phyloP scores from a whole-genome alignment of 441 rosid species.

The Gossypium trilobum region DNA sequence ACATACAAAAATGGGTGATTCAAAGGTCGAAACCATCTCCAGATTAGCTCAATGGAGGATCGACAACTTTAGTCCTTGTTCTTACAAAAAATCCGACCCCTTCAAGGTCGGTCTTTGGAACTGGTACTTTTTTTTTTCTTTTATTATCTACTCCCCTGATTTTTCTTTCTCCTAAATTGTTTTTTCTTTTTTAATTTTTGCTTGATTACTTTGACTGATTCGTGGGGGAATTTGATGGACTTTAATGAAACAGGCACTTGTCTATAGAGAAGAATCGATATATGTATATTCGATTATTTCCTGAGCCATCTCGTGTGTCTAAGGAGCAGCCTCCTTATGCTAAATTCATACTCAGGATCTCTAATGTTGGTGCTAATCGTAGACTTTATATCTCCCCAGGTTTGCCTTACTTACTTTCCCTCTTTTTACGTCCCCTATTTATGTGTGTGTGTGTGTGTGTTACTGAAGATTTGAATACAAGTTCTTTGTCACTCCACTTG shows the following conservation, averaged over 20 bases:
- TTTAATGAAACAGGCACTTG: constrained; percentile 42
- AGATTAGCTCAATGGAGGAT: constrained; percentile 88
- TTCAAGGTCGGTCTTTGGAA: constrained; percentile 90
- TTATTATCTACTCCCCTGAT: not conserved
- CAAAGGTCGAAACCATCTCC: constrained; percentile 81
- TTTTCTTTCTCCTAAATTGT: not conserved
- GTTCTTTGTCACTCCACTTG: too few species aligned
- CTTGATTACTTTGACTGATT: not conserved
- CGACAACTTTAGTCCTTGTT: constrained; percentile 67
- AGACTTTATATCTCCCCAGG: constrained; percentile 50
- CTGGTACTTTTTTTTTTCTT: constrained; percentile 36
- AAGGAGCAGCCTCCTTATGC: constrained; percentile 80
- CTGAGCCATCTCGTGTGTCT: constrained; percentile 54
- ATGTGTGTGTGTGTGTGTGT: too few species aligned
- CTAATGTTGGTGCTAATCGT: constrained; percentile 46
- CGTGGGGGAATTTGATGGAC: not conserved
- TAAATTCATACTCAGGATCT: constrained; percentile 53
- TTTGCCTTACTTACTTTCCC: constrained; percentile 6
- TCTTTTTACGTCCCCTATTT: not conserved
- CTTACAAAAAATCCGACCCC: constrained; percentile 74
- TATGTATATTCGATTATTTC: constrained; percentile 59
- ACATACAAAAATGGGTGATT: constrained; percentile 44
- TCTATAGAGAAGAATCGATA: constrained; percentile 76
- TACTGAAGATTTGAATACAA: too few species aligned
- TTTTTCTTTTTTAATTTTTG: not conserved